Evolutionary conservation across 352 stramenopile genomes (phyloP), one percentile per base, ranked within the genome.

Genomic region (Lagenidium giganteum): DNA sequence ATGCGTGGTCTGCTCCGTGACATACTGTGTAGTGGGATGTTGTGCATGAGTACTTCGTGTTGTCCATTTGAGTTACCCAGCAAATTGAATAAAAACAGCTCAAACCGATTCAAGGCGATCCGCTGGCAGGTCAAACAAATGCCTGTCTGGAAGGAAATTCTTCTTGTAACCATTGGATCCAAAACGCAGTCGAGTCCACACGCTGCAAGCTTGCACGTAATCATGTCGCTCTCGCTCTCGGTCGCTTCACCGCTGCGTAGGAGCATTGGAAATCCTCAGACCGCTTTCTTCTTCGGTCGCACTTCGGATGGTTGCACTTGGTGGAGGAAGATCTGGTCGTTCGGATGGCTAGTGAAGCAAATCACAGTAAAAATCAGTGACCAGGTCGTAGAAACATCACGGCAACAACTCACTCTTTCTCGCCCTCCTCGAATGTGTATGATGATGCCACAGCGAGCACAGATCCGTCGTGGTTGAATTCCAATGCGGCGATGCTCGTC

Each of bases 371-470:
- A 51, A 41, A 26, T 35, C 36, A 23, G 25, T 3, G 27, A 9
- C 12, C 13, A 30, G 6, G 8, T 3, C 20, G 27, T 29, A 29
- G 30, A 8, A n/a, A 36, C 21, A 25, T 3, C 24, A 46, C 39
- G 14, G 14, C 34, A 35, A 9, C 2, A 29, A 74, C 70, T 45
- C 69, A 85, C 80, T 97, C 91, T 52, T 95, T 93, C 50, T 98
- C 93, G 17, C 95, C 95, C 54, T 98, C 81, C 70, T 98, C 95
- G 64, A 96, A 98, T 2, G 93, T 98, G 71, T 99, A 98, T 23
- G 83, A 97, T 33, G 80, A 74, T 0, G 95, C 94, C 37, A 99
- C 78, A 8, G 95, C 95, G 21, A 98, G 69, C 41, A 95, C 59
- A 0, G 66, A 85, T 39, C 95, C 95, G 56, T 97, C 87, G 37